phyloP scores from a whole-genome alignment of 805 yeast genomes.

The Myxozyma neglecta region DNA sequence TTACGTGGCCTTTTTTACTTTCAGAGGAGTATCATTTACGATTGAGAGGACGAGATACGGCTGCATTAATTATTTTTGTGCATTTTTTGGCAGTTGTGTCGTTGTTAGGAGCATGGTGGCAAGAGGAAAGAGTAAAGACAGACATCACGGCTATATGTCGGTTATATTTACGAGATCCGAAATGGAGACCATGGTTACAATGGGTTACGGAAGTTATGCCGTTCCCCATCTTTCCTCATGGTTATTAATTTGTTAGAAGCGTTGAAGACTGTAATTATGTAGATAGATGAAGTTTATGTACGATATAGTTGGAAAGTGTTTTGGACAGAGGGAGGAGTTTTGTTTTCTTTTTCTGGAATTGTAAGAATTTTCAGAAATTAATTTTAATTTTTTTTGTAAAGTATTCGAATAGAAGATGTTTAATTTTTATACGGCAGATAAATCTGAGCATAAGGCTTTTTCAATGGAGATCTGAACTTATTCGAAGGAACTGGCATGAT shows the following conservation, averaged over 20 bases:
- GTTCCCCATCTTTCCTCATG: slow-evolving; percentile 7
- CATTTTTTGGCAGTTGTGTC: slow-evolving; percentile 28
- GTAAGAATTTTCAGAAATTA: background rate
- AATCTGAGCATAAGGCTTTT: slow-evolving; percentile 1
- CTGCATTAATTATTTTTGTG: slow-evolving; percentile 24
- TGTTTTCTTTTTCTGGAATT: background rate
- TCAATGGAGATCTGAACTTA: background rate
- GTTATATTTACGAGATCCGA: slow-evolving; percentile 5
- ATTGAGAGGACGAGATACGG: slow-evolving; percentile 18
- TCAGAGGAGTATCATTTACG: slow-evolving; percentile 24
- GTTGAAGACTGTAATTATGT: background rate
- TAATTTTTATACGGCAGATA: background rate
- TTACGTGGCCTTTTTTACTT: slow-evolving; percentile 30
- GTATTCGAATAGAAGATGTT: background rate
- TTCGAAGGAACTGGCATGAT: background rate
- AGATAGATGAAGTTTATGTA: background rate
- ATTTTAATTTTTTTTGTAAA: background rate
- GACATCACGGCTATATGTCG: slow-evolving; percentile 22
- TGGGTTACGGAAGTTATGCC: slow-evolving; percentile 27
- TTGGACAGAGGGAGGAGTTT: background rate
- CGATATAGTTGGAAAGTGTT: background rate
- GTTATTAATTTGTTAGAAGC: background rate
- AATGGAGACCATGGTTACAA: slow-evolving; percentile 29
- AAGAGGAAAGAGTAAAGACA: slow-evolving; percentile 29
- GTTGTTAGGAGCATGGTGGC: slow-evolving; percentile 30